Evolutionary conservation across 2,329 filamentous ascomycete species (phyloP).

Genomic region (Trichoderma simmonsii): DNA sequence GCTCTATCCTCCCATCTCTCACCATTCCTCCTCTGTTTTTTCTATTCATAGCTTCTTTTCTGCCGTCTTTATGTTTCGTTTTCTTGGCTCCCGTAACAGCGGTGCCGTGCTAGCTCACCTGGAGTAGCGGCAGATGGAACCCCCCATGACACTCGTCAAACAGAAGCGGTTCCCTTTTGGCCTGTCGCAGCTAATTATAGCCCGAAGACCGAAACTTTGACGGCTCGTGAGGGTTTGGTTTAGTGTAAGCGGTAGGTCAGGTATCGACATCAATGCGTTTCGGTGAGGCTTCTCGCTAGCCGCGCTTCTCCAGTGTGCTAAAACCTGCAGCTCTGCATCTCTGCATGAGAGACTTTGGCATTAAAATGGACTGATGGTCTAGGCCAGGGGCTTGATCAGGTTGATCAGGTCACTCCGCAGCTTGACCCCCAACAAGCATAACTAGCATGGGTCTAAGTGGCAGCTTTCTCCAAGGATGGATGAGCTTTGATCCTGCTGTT

Average conservation of each 20-base stretch:
- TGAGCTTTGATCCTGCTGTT: background rate
- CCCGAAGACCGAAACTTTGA: background rate
- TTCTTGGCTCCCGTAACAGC: background rate
- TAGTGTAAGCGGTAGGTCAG: background rate
- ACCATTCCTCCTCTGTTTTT: background rate
- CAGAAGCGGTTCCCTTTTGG: background rate
- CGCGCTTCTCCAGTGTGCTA: background rate
- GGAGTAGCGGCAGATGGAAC: background rate
- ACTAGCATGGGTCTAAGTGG: background rate
- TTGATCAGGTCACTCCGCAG: background rate
- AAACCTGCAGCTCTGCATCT: background rate
- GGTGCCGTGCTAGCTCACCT: background rate
- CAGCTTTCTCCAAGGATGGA: background rate
- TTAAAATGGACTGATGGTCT: background rate
- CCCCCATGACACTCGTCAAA: background rate
- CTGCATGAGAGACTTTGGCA: background rate
- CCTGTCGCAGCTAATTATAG: conserved; percentile 7
- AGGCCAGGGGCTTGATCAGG: background rate
- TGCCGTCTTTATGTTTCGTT: background rate
- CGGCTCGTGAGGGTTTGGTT: background rate
- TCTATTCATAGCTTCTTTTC: background rate
- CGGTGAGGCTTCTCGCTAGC: background rate
- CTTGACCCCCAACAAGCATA: no score
- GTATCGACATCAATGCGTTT: background rate
- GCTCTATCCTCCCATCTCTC: background rate